These are phyloP conservation scores for Dothistroma pini DNA, from an alignment of 2,329 filamentous ascomycete species.

Conservation along the genomic window DNA sequence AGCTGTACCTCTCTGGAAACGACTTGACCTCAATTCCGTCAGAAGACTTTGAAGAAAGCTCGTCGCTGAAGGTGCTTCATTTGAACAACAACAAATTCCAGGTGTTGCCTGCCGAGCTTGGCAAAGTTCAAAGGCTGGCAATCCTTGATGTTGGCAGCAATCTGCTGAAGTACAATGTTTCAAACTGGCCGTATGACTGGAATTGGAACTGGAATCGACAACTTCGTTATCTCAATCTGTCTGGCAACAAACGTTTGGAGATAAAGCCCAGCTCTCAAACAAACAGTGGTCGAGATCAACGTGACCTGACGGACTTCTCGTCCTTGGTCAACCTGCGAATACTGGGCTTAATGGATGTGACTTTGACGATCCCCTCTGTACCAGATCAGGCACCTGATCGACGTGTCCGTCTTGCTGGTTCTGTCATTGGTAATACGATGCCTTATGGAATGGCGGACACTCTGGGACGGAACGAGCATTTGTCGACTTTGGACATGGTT, in stretches of 20 bases:
- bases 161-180: constrained; percentile 94
- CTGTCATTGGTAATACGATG: constrained; percentile 73
- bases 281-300: constrained; percentile 52
- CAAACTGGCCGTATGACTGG: constrained; percentile 99
- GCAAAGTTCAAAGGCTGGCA: constrained; percentile 85
- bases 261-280: constrained; percentile 66
- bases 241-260: constrained; percentile 92
- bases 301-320: constrained; percentile 86
- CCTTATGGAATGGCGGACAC: constrained; percentile 98
- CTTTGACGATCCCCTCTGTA: constrained; percentile 85
- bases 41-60: constrained; percentile 89
- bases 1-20: constrained; percentile 93
- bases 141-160: constrained; percentile 96
- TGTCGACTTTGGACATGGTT: constrained; percentile 93
- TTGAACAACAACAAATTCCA: constrained; percentile 99
- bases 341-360: constrained; percentile 96
- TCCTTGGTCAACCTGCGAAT: constrained; percentile 79
- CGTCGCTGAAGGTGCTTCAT: constrained; percentile 81
- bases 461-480: constrained; percentile 84
- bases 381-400: constrained; percentile 94
- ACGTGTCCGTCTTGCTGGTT: constrained; percentile 95
- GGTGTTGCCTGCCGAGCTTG: constrained; percentile 90
- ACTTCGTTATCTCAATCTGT: constrained; percentile 90
- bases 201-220: constrained; percentile 99
- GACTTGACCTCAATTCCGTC: constrained; percentile 86